Evolutionary conservation across 208 protist genomes (phyloP).

Genomic region (Crithidia thermophila): DNA sequence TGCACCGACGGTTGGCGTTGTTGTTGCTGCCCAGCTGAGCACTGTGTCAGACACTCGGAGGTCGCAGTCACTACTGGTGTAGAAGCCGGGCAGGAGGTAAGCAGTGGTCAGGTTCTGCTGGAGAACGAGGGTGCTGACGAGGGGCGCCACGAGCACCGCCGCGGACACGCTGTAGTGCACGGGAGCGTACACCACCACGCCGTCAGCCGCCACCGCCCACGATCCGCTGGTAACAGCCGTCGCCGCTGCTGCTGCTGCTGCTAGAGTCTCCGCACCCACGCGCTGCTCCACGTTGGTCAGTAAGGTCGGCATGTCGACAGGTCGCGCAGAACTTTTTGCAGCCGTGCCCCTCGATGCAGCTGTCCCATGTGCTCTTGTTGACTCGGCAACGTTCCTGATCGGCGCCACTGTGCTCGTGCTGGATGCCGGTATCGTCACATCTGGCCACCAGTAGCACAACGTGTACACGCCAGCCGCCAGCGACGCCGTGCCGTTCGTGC

Average conservation of each 20-base stretch:
- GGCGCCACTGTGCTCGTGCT: too few relatives aligned
- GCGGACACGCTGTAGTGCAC: constrained; percentile 28
- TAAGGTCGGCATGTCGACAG: neutral
- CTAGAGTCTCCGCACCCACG: too few relatives aligned
- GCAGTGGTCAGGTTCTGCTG: constrained; percentile 9
- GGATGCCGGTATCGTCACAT: too few relatives aligned
- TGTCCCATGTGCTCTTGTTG: too few relatives aligned
- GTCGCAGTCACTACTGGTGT: constrained; percentile 9
- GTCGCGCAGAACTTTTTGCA: neutral
- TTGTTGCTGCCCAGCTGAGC: neutral
- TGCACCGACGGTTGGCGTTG: neutral
- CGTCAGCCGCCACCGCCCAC: constrained; percentile 10
- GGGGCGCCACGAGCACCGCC: constrained; percentile 12
- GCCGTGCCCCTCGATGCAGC: neutral
- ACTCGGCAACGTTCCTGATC: too few relatives aligned
- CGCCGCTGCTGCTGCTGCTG: neutral
- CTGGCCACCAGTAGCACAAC: constrained; percentile 21
- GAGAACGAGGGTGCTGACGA: constrained; percentile 24
- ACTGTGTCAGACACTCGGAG: neutral
- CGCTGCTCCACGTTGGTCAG: too few relatives aligned
- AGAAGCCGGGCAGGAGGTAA: constrained; percentile 27
- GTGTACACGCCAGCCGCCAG: constrained; percentile 15
- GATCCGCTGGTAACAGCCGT: neutral
- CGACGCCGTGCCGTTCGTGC: neutral
- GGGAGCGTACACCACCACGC: constrained; percentile 16